Base-by-base conservation (phyloP, 2,329 filamentous ascomycete species). In the Talaromyces atroroseus region DNA sequence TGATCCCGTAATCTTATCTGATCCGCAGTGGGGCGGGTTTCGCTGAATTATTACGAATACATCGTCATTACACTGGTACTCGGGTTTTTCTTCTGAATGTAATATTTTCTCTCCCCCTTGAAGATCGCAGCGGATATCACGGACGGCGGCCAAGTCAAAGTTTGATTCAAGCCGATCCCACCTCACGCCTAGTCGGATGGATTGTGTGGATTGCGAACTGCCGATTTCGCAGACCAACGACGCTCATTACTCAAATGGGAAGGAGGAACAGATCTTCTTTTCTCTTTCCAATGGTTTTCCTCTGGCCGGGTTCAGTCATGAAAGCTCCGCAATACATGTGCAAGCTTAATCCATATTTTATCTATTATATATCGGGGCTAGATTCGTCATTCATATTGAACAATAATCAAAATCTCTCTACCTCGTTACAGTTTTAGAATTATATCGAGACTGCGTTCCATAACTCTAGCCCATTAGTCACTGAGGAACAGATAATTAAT, bases 1-100 rank as follows among this genome's bases (percentile, higher is more conserved):
- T 50, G 42, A 51, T 46, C 34, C 29, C 16, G 23, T 34, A 45
- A 57, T 58, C 47, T 58, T 58, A 58, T 58, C 56, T 57, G 56
- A 57, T 57, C 56, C 56, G 45, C 26, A 49, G 46, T 49, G 56
- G 44, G 20, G 40, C 18, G 11, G 5, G 18, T 20, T 21, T 44
- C 29, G 16, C n/a, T 18, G 18, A 23, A 44, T 44, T 14, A 21
- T 5, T 44, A 21, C 18, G 12, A 21, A 44, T 44, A 44, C 40
- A 10, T 7, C 3, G 40, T 44, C 11, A 44, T 20, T 42, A 42
- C 38, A 8, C 3, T 5, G 16, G 4, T 8, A n/a, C 36, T 5
- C 12, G 4, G 36, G 14, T 40, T n/a, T n/a, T 40, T 5, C 11
- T 38, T 50, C 21, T 16, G 2, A 20, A n/a, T n/a, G n/a, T n/a